phyloP scores from a whole-genome alignment of 352 stramenopile species.

The Globisporangium heterothallicum region DNA sequence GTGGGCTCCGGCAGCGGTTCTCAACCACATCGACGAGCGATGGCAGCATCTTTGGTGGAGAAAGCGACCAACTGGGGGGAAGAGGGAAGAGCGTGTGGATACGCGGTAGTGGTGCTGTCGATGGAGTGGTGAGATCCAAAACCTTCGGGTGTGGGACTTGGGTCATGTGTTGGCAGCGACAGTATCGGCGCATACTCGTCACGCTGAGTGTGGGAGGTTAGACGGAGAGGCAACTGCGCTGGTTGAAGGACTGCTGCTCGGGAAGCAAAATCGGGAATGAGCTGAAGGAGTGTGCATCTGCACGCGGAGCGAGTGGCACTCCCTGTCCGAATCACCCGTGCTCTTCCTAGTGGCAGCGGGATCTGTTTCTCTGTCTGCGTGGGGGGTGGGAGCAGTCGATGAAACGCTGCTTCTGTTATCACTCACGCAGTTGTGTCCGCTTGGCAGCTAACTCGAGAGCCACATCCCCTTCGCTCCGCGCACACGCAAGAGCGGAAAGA shows the following conservation, averaged over 20 bases:
- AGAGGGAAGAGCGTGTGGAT: constrained; percentile 13
- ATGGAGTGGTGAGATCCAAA: neutral
- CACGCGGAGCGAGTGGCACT: neutral
- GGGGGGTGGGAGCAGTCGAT: no score
- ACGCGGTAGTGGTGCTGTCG: neutral
- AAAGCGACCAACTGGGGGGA: neutral
- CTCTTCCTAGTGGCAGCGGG: no score
- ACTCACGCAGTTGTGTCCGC: no score
- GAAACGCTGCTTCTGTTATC: no score
- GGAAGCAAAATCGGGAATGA: constrained; percentile 14
- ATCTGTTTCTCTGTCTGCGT: no score
- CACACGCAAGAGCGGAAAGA: no score
- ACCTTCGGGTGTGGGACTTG: neutral
- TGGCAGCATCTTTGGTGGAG: constrained; percentile 1
- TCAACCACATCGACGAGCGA: neutral
- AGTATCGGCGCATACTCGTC: constrained; percentile 6
- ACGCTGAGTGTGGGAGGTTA: neutral
- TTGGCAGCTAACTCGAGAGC: no score
- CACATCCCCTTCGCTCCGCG: no score
- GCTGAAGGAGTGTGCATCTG: neutral
- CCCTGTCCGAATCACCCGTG: neutral
- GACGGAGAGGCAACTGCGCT: constrained; percentile 8
- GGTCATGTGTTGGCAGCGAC: constrained; percentile 5
- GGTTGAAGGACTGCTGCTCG: constrained; percentile 12
- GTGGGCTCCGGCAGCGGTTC: constrained; percentile 1